A percentile compares a stretch with the other conserved stretches of the same genome.
Conservation (phyloP, 2,329 filamentous ascomycete species). For the Hymenoscyphus infarciens region DNA sequence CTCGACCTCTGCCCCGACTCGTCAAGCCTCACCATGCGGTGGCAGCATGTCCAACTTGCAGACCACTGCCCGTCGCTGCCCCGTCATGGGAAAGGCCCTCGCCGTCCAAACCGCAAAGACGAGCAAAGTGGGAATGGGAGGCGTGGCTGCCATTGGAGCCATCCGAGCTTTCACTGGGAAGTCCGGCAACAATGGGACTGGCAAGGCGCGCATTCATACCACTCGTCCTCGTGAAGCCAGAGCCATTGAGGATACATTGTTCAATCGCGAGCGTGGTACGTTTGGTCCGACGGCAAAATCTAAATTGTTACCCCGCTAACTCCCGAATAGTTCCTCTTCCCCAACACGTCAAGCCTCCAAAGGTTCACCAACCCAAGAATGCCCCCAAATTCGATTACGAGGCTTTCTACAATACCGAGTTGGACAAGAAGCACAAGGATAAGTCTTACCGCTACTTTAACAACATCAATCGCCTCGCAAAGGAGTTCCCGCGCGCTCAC, state of each 20-base stretch:
- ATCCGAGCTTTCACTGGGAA: constrained; percentile 50
- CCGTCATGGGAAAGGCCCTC: constrained; percentile 97
- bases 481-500: constrained; percentile 93
- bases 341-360: constrained; percentile 26
- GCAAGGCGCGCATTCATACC: constrained; percentile 77
- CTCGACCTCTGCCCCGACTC: constrained; percentile 63
- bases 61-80: constrained; percentile 89
- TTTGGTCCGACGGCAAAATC: constrained; percentile 36
- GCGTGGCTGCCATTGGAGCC: constrained; percentile 44
- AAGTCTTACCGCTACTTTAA: constrained; percentile 99
- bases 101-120: constrained; percentile 71
- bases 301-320: constrained; percentile 22
- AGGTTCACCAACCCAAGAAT: constrained; percentile 24
- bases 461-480: constrained; percentile 97
- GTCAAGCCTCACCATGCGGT: constrained; percentile 66
- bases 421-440: constrained; percentile 99
- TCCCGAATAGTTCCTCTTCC: constrained; percentile 23
- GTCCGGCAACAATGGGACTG: constrained; percentile 42
- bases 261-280: constrained; percentile 51
- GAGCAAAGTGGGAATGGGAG: constrained; percentile 41
- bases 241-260: constrained; percentile 59
- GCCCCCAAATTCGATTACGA: constrained; percentile 81
- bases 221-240: constrained; percentile 73
- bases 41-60: constrained; percentile 97
- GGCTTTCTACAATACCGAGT: constrained; percentile 77